Evolutionary conservation across 331 rosid species (phyloP).

Genomic region (Rosa hybrid): DNA sequence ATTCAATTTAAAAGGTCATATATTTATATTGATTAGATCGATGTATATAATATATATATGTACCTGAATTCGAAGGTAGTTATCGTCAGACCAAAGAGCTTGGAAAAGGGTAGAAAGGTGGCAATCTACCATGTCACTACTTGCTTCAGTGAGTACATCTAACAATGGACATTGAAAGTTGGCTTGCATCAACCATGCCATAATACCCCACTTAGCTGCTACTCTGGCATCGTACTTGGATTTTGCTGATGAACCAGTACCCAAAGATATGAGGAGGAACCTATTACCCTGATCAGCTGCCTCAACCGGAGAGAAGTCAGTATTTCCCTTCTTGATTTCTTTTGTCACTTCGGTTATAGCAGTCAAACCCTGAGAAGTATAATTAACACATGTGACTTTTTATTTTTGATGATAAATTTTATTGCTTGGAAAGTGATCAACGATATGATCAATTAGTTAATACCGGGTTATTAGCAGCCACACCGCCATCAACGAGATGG

Average conservation of each 20-base stretch:
- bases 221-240: slow-evolving; percentile 18
- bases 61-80: slow-evolving; percentile 51
- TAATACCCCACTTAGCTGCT: slow-evolving; percentile 24
- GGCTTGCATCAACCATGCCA: slow-evolving; percentile 24
- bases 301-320: slow-evolving; percentile 27
- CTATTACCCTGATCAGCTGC: slow-evolving; percentile 10
- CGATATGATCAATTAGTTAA: no score
- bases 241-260: slow-evolving; percentile 36
- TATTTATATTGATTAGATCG: no score
- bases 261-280: slow-evolving; percentile 22
- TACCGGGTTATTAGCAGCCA: slow-evolving; percentile 33
- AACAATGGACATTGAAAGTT: slow-evolving; percentile 8
- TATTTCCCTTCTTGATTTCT: slow-evolving; percentile 25
- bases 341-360: slow-evolving; percentile 46
- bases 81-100: slow-evolving; percentile 25
- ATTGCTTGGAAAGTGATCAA: no score
- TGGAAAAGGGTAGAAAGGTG: slow-evolving; percentile 35
- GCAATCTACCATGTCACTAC: slow-evolving; percentile 34
- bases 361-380: slow-evolving; percentile 31
- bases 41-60: no score
- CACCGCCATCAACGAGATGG: slow-evolving; percentile 25
- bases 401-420: no score
- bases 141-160: slow-evolving; percentile 25
- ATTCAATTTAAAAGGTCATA: no score
- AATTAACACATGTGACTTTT: no score